phyloP scores from a whole-genome alignment of 1,284 basidiomycete genomes.

The Quambalaria eucalypti region DNA sequence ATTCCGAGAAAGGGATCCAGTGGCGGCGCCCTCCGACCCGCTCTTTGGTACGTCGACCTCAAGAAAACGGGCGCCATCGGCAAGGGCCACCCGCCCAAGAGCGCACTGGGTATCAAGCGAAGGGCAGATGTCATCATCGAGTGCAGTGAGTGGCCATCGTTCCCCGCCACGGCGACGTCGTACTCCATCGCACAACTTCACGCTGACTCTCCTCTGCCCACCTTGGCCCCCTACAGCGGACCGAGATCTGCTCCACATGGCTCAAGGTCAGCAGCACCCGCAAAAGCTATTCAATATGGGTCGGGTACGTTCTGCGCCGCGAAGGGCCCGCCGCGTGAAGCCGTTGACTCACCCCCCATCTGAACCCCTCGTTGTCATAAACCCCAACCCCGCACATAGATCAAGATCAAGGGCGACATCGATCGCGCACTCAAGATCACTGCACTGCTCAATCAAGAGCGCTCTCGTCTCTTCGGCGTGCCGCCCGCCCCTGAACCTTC shows the following conservation, averaged over 20 bases:
- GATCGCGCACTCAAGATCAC: conserved; percentile 28
- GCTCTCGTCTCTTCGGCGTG: conserved; percentile 31
- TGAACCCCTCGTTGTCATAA: not conserved
- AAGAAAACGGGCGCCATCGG: conserved; percentile 23
- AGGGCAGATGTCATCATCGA: conserved; percentile 40
- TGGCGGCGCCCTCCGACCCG: conserved; percentile 36
- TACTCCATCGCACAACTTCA: not conserved
- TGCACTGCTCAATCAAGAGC: conserved; percentile 33
- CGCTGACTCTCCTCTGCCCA: not conserved
- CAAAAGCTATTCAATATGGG: conserved; percentile 30
- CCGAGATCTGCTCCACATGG: conserved; percentile 36
- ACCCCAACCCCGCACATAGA: conserved; percentile 5
- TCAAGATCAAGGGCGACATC: conserved; percentile 38
- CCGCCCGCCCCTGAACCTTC: conserved; percentile 5
- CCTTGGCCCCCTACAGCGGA: conserved; percentile 11
- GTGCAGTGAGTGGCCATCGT: conserved; percentile 14
- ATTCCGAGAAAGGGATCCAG: conserved; percentile 18
- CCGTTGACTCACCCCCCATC: not conserved
- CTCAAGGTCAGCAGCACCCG: conserved; percentile 33
- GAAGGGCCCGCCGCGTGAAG: not conserved
- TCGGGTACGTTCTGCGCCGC: conserved; percentile 14
- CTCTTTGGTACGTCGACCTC: conserved; percentile 34
- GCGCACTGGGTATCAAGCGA: conserved; percentile 29
- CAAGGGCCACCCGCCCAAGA: conserved; percentile 31
- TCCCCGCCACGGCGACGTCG: not conserved